phyloP scores from a whole-genome alignment of 352 stramenopile genomes.

The Pythium phragmitis region DNA sequence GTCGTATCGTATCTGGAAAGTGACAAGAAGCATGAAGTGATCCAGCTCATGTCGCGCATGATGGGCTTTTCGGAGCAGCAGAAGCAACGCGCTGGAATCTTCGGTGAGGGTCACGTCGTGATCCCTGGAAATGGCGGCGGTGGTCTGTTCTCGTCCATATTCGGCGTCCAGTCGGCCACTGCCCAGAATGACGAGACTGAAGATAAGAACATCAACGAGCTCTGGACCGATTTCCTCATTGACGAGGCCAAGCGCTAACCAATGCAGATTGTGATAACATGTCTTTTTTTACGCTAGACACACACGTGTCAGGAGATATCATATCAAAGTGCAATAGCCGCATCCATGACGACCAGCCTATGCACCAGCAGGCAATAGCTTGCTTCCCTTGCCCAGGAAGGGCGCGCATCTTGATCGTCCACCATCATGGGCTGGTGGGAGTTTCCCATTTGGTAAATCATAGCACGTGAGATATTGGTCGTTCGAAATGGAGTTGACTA shows the following conservation, averaged over 20 bases:
- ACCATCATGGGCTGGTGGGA: too few relatives aligned
- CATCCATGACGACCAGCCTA: too few relatives aligned
- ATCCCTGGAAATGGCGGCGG: slow-evolving; percentile 62
- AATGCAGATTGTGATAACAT: too few relatives aligned
- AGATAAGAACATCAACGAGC: slow-evolving; percentile 68
- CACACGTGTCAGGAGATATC: too few relatives aligned
- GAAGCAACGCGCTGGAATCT: slow-evolving; percentile 57
- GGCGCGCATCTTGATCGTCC: too few relatives aligned
- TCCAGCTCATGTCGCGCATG: slow-evolving; percentile 71
- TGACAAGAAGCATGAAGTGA: slow-evolving; percentile 66
- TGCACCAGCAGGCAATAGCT: too few relatives aligned
- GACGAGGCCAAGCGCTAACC: slow-evolving; percentile 40
- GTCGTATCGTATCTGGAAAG: slow-evolving; percentile 76
- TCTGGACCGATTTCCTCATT: slow-evolving; percentile 70
- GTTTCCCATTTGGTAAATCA: too few relatives aligned
- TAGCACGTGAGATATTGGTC: too few relatives aligned
- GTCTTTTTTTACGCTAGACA: too few relatives aligned
- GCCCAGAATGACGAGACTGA: slow-evolving; percentile 9
- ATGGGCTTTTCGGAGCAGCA: slow-evolving; percentile 77
- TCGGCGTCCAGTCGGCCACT: slow-evolving; percentile 32
- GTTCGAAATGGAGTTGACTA: slow-evolving; percentile 5
- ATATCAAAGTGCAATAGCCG: too few relatives aligned
- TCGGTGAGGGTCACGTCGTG: slow-evolving; percentile 29
- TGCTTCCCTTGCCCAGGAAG: too few relatives aligned
- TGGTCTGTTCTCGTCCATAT: slow-evolving; percentile 65